Evolutionary conservation across 306 rosid genomes (phyloP).

Genomic region (Cercis canadensis): DNA sequence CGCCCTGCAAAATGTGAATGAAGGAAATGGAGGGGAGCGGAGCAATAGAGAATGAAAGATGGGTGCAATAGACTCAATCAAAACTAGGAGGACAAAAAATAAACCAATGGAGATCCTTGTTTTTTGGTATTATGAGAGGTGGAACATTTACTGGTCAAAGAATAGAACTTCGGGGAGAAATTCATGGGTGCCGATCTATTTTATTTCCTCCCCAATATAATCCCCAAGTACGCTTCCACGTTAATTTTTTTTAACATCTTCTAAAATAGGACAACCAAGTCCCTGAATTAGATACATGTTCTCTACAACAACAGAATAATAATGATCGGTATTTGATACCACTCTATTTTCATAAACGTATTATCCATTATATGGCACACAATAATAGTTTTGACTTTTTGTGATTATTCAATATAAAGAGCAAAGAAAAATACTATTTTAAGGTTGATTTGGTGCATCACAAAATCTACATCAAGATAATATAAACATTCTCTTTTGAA

Average conservation of each 20-base stretch:
- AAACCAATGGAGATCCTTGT: constrained; percentile 63
- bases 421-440: too few species aligned
- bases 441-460: background rate
- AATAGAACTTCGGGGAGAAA: constrained; percentile 45
- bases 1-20: constrained; percentile 57
- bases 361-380: too few species aligned
- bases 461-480: too few species aligned
- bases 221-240: constrained; percentile 50
- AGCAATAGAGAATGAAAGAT: constrained; percentile 48
- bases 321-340: too few species aligned
- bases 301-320: background rate
- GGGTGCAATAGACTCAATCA: constrained; percentile 46
- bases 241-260: constrained; percentile 27
- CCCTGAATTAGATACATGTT: constrained; percentile 30
- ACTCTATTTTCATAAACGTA: too few species aligned
- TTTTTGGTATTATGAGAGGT: constrained; percentile 64
- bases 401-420: too few species aligned
- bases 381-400: too few species aligned
- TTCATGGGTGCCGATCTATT: constrained; percentile 35
- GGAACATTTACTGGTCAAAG: constrained; percentile 47
- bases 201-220: constrained; percentile 23
- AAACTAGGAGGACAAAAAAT: constrained; percentile 35
- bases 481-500: too few species aligned
- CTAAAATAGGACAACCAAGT: constrained; percentile 19
- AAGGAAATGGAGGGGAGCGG: constrained; percentile 31